Evolutionary conservation across 2,329 filamentous ascomycete species (phyloP), one percentile per base, ranked within the genome.

Genomic region (Arachnomyces sp.): DNA sequence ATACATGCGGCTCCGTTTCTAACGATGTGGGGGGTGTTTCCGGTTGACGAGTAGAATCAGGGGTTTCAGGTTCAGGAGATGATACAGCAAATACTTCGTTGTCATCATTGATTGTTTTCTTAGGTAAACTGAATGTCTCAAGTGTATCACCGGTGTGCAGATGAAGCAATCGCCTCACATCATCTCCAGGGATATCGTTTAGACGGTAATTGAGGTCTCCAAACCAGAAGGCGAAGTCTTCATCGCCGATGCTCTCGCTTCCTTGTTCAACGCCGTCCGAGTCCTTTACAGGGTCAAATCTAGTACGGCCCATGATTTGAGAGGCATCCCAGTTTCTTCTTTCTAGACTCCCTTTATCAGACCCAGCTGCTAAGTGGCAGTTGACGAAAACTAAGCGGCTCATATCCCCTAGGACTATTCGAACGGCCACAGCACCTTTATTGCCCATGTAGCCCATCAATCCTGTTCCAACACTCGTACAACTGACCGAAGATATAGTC

Each of bases 191-290:
- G 36, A 96, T 76, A 33, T 83, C 86, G 37, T 93, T 86, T 1
- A 98, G 73, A 25, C 92, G 79, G 57, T 95, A 98, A 59, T 98
- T 98, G 31, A 98, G 72, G 60, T 98, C 92, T 5, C 92, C 92
- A 55, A 95, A 86, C 87, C 90, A 96, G 55, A 98, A 95, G 0
- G 82, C 80, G 64, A 95, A 88, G 56, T 98, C 92, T 49, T 94
- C 90, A 30, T 93, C 85, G 1, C 86, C 89, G 48, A 98, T 82
- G 28, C 71, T 76, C 38, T 84, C 79, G 16, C 44, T 48, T 11
- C 51, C 43, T 1, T 73, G 67, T 15, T 82, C 77, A 2, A 80
- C 72, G 2, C 76, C 67, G 4, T 83, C 77, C 7, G 84, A 80
- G 0, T 74, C 69, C 43, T 82, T 75, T 5, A 93, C 75, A 0